These are phyloP conservation scores for Adenanthera pavonina DNA, from an alignment of 306 rosid genomes.

Conservation along the genomic window DNA sequence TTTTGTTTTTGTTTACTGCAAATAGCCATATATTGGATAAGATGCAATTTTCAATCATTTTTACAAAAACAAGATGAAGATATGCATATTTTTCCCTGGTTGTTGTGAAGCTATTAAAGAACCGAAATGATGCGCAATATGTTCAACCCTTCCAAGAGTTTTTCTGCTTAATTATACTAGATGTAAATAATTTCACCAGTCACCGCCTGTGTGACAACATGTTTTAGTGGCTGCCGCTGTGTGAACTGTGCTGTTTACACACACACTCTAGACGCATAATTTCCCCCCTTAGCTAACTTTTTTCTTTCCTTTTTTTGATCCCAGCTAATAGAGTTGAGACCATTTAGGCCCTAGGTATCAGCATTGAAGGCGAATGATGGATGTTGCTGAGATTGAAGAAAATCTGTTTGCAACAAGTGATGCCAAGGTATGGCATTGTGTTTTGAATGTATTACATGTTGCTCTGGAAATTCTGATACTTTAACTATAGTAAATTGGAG, in stretches of 20 bases:
- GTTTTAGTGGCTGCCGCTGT: not conserved
- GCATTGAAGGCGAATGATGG: conserved; percentile 61
- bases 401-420: conserved; percentile 76
- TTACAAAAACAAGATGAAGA: conserved; percentile 19
- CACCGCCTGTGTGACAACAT: not conserved
- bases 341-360: conserved; percentile 33
- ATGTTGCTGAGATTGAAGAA: conserved; percentile 77
- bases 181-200: not conserved
- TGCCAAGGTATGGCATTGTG: conserved; percentile 69
- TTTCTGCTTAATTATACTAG: conserved; percentile 2
- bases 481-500: not conserved
- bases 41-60: conserved; percentile 8
- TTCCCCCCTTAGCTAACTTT: conserved; percentile 13
- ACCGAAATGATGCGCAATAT: conserved; percentile 4
- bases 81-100: not conserved
- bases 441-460: conserved; percentile 32
- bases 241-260: not conserved
- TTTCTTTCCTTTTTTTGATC: conserved; percentile 23
- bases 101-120: conserved; percentile 4
- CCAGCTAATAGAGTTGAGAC: conserved; percentile 50
- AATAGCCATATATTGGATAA: conserved; percentile 18
- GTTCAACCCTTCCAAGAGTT: not conserved
- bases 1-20: conserved; percentile 15
- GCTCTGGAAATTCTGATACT: conserved; percentile 21
- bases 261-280: not conserved